Evolutionary conservation across 2,329 filamentous ascomycete species (phyloP), one percentile per base, ranked within the genome.

Genomic region (Graphilbum fragrans): DNA sequence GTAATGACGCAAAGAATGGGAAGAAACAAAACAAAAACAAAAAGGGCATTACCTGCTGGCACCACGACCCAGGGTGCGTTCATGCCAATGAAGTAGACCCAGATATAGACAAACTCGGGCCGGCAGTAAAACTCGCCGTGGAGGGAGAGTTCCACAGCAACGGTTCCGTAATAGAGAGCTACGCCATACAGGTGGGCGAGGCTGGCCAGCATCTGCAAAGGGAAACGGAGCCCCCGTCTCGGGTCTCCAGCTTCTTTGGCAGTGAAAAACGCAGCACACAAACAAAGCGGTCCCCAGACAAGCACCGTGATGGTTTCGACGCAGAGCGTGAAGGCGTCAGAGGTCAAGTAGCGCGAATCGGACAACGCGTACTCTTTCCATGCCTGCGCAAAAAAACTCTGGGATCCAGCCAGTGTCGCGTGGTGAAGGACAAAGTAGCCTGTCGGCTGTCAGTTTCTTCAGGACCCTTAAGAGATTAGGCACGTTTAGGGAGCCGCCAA

Each of bases 341-440:
- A 77, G 3, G 81, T 87, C 51, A 94, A 65, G 55, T 94, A 94
- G 35, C 87, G 73, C 41, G 86, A 93, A 62, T 94, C 87, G 3
- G 84, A 88, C 27, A 88, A 70, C 3, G 84, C 72, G 57, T 94
- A 94, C 60, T 94, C 87, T 57, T 94, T 94, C 87, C 87, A 94
- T 35, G 94, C 67, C 64, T 94, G 86, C 3, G 81, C 85, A 43
- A 88, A 81, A 8, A 92, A 62, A 41, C 80, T 77, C 56, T 86
- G 80, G 45, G 75, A 75, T 11, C 72, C 65, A 0, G 78, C 75
- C 56, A 94, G 70, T 20, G 63, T 65, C 19, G 65, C 61, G 57
- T 85, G 81, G 56, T 88, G 77, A 48, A 74, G 59, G 47, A 87
- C 70, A 56, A 86, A 93, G 59, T 93, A 94, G 31, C 80, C 76